These are phyloP conservation scores for Populus simonii DNA, from an alignment of 345 rosid species.

Conservation along the genomic window DNA sequence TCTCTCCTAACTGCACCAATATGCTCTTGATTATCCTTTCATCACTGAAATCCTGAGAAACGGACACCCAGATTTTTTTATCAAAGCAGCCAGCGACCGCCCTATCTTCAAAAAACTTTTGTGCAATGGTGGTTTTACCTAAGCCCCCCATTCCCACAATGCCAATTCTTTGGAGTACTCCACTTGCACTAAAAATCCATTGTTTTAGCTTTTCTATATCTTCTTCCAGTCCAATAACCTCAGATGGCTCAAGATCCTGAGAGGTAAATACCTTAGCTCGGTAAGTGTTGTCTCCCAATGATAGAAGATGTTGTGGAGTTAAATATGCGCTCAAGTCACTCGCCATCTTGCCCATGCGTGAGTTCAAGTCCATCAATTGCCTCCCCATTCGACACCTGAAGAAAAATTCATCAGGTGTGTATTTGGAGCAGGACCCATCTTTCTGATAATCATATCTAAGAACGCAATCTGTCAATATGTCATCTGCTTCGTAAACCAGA, in stretches of 20 bases:
- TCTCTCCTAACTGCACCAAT: constrained; percentile 18
- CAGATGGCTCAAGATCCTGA: not conserved
- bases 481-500: too few species aligned
- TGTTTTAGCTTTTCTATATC: constrained; percentile 18
- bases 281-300: not conserved
- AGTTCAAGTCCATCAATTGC: constrained; percentile 22
- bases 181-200: constrained; percentile 13
- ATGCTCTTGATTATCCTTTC: constrained; percentile 24
- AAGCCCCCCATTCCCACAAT: constrained; percentile 37
- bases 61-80: not conserved
- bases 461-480: too few species aligned
- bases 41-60: constrained; percentile 22
- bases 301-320: not conserved
- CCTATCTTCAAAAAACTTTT: constrained; percentile 18
- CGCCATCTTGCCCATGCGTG: constrained; percentile 12
- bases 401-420: too few species aligned
- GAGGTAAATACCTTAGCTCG: not conserved
- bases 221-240: constrained; percentile 22
- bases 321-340: not conserved
- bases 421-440: too few species aligned
- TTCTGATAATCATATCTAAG: too few species aligned
- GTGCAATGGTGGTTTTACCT: constrained; percentile 33
- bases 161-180: constrained; percentile 9
- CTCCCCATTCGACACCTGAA: too few species aligned
- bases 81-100: constrained; percentile 12